Base-by-base conservation (phyloP, 1,139 yeast species). In the Nakaseomyces uthaithaninus region DNA sequence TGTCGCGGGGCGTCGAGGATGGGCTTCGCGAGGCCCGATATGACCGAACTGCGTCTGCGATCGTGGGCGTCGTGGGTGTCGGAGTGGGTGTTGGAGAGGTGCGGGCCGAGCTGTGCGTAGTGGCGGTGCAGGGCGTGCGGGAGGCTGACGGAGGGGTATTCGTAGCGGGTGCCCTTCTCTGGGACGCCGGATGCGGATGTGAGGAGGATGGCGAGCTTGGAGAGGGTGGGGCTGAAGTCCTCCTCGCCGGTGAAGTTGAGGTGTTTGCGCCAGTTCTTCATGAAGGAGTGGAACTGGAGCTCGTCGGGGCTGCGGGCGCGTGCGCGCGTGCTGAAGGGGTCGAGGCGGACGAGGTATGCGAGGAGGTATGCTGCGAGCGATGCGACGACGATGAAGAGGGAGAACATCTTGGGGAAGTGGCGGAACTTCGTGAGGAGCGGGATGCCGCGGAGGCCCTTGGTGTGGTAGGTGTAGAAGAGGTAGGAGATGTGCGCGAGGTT, bases 161-260 rank as follows among this genome's bases (percentile, higher is more conserved):
- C 53, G 36, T 53, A 48, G 25, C 51, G 49, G n/a, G 53, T 38
- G 23, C 58, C 55, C 25, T 44, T 42, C 20, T 45, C 49, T 25
- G 49, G 44, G 2, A 49, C 40, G 25, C 53, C 53, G 5, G 44
- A 43, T 2, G 55, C 58, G 15, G 50, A 49, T 33, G 56, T 53
- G 22, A 59, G 42, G 31, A 58, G 36, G 23, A 51, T 36, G 4
- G 59, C 59, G 10, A 56, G 45, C 39, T 51, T 57, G 20, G 47
- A 44, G n/a, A 54, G 46, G 11, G 54, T 53, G 14, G 39, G 40
- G 12, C 56, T 46, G 37, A 51, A 57, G 28, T 59, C 63, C 44
- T 57, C 61, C 36, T 59, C 63, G 5, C 63, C 64, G 1, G 56
- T 57, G 36, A 57, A 53, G 37, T 55, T 57, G 33, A 59, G 41